Evolutionary conservation across 2,329 filamentous ascomycete genomes (phyloP), one percentile per base, ranked within the genome.

Genomic region (Phoma sp.): DNA sequence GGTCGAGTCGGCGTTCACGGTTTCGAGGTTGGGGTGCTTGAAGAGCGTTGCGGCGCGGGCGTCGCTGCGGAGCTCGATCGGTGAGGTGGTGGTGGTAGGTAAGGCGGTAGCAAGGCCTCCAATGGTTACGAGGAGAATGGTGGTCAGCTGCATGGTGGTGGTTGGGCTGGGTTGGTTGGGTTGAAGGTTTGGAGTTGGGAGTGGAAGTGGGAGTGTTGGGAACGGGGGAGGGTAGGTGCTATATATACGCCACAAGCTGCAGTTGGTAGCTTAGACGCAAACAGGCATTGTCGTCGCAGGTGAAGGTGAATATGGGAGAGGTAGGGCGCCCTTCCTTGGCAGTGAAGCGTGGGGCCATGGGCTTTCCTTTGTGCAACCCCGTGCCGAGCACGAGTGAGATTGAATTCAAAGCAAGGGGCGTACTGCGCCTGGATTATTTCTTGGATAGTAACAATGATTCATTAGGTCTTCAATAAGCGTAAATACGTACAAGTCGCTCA

Each of bases 11-110:
- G 22, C 25, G 33, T 7, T 10, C 12, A 35, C 2, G 21, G 4
- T 19, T 12, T 4, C 29, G 2, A 48, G 43, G 22, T 36, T 17
- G n/a, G 15, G 7, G 9, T n/a, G n/a, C 35, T 52, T 51, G 54
- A 33, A 57, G 54, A 57, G 32, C 1, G 54, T 57, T 3, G 46
- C 54, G 12, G 32, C 54, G 33, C 53, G 37, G 24, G 21, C 37
- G 7, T 43, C 33, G 38, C 25, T 43, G 51, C 27, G 55, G 4
- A 45, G 47, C 2, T 58, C 51, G 19, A 55, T 43, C 31, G 51
- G 47, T 46, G 60, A 48, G 9, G n/a, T 9, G 12, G 40, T 43
- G 0, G 25, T 24, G 12, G 25, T 24, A 6, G 13, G 27, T 6
- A 29, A n/a, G 7, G 38, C 17, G 25, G 10, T n/a, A 3, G 29